These are phyloP conservation scores for Exobasidium rhododendri DNA, from an alignment of 1,284 basidiomycete genomes.

Conservation along the genomic window DNA sequence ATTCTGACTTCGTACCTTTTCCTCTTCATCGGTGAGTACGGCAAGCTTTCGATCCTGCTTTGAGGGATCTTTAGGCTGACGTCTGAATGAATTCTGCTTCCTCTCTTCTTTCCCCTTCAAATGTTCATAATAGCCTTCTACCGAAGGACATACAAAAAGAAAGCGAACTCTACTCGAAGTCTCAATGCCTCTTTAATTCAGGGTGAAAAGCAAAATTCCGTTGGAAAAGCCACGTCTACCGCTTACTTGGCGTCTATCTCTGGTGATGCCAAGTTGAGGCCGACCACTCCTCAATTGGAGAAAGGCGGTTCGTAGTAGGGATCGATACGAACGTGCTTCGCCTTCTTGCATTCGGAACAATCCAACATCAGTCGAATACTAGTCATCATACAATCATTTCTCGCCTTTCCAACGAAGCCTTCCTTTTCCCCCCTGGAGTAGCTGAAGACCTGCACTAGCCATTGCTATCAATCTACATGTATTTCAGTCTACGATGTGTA, in stretches of 20 bases:
- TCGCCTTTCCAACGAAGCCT: no score
- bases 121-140: slow-evolving; percentile 40
- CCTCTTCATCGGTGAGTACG: slow-evolving; percentile 44
- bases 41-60: no score
- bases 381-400: no score
- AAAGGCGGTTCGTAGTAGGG: not conserved
- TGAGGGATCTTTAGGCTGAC: no score
- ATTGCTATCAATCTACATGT: no score
- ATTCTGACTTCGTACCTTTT: slow-evolving; percentile 75
- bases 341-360: no score
- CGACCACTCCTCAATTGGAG: slow-evolving; percentile 17
- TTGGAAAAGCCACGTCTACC: not conserved
- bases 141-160: slow-evolving; percentile 53
- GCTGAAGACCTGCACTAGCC: no score
- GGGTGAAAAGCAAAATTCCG: not conserved
- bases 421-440: no score
- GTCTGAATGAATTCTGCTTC: no score
- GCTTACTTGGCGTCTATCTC: not conserved
- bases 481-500: no score
- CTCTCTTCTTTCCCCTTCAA: not conserved
- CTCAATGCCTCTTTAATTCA: not conserved
- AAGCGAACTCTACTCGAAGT: not conserved
- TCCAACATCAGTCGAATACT: no score
- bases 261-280: slow-evolving; percentile 4
- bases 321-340: no score